A percentile compares a stretch with the other conserved stretches of the same genome.
These are phyloP conservation scores for Hygrophorus russula DNA, from an alignment of 768 basidiomycete species.

Conservation along the genomic window DNA sequence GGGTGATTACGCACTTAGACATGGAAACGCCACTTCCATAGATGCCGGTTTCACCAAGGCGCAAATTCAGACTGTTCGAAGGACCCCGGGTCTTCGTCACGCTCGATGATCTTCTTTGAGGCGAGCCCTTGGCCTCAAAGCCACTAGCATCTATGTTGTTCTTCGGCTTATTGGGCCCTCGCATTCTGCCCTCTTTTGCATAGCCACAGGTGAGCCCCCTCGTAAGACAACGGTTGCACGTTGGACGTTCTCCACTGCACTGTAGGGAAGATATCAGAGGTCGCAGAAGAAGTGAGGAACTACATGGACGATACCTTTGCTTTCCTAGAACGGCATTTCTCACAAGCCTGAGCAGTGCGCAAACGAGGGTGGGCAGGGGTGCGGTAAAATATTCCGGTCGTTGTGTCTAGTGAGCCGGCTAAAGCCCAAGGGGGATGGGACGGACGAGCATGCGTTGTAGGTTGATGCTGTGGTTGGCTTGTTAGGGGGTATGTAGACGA, in stretches of 20 bases:
- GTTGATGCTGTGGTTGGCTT: background rate
- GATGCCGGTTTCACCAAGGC: no score
- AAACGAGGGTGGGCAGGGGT: slow-evolving; percentile 53
- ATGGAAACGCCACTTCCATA: no score
- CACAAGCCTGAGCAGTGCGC: slow-evolving; percentile 65
- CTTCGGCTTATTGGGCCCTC: slow-evolving; percentile 52
- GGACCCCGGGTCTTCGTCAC: background rate
- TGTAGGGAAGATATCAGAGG: slow-evolving; percentile 16
- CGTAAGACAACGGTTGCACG: slow-evolving; percentile 52
- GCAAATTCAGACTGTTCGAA: no score
- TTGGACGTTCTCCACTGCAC: slow-evolving; percentile 65
- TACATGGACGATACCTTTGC: slow-evolving; percentile 42
- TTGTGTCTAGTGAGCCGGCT: slow-evolving; percentile 51
- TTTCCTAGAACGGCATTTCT: slow-evolving; percentile 62
- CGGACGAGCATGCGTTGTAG: background rate
- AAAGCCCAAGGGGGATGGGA: slow-evolving; percentile 18
- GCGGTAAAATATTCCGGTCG: slow-evolving; percentile 56
- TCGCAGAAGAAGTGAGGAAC: slow-evolving; percentile 1
- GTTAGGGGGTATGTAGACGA: background rate
- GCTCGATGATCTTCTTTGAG: background rate
- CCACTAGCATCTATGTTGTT: slow-evolving; percentile 8
- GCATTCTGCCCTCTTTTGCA: slow-evolving; percentile 50
- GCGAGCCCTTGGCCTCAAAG: background rate
- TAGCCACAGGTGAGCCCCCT: slow-evolving; percentile 57
- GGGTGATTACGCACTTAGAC: no score